Evolutionary conservation across 148 eudicot species (phyloP), one percentile per base, ranked within the genome.

Genomic region (Selenicereus undatus): DNA sequence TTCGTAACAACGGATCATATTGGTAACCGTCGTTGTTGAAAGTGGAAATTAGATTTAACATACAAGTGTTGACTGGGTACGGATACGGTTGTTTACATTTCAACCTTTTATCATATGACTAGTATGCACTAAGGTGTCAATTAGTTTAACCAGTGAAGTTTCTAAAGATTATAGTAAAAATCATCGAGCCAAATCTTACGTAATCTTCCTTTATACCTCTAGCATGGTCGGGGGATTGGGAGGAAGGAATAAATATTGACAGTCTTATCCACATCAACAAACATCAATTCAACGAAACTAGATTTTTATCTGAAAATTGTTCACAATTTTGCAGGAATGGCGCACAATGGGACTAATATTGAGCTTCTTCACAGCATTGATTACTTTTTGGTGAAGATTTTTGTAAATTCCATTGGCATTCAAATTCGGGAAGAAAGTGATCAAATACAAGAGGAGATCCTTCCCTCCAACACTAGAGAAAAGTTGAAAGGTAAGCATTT

Each of bases 261-360:
- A 48, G 51, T 48, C 10, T 48, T 48, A 8, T 48, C 10, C 51
- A 36, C 2, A 36, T 36, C 39, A 36, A 36, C 39, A 36, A 36
- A 36, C 39, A 36, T 4, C 39, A 36, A 36, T 36, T 36, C 39
- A 36, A 2, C 2, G 3, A 18, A 20, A 1, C 17, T 21, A 60
- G 7, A 18, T 3, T n/a, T 20, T 75, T 54, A 80, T 35, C 4
- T 3, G 21, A 24, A 22, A 56, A 27, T 56, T 11, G 20, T n/a
- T 68, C 9, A 29, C 56, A 62, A 20, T 83, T 76, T 85, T 85
- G 76, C 93, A 91, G 93, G 89, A 78, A 30, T 74, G 88, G 56
- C 81, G 72, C 79, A 79, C 74, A 73, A 71, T 66, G 45, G 81
- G 75, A 73, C 29, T 71, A 51, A 29, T 86, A 70, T 74, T 81